Percentiles rank a stretch among this genome's conserved stretches.
Evolutionary conservation across 495 filamentous ascomycete genomes (phyloP).

Genomic region (Hypomontagnella submonticulosa): DNA sequence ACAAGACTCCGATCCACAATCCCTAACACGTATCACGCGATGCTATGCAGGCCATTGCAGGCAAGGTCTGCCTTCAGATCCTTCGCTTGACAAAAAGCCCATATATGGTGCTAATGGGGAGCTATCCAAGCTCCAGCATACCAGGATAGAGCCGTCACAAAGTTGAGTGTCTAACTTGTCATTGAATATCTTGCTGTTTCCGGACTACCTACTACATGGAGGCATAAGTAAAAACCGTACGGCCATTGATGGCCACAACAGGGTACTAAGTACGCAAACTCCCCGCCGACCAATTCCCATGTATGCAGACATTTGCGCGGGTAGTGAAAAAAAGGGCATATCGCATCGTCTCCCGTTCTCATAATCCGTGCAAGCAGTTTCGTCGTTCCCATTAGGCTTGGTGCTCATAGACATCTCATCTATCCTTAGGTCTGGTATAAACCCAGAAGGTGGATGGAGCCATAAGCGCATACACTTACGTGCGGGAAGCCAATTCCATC

Average conservation of each 20-base stretch:
- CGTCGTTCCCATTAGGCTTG: slow-evolving; percentile 9
- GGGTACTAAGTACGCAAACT: slow-evolving; percentile 29
- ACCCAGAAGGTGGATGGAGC: neutral
- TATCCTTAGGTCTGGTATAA: neutral
- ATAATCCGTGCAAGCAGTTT: slow-evolving; percentile 37
- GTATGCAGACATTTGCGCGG: slow-evolving; percentile 28
- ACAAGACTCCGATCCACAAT: too few relatives aligned
- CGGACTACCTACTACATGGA: slow-evolving; percentile 12
- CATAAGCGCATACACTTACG: neutral
- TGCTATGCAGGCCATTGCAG: too few relatives aligned
- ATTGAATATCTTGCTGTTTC: slow-evolving; percentile 26
- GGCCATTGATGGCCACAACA: neutral
- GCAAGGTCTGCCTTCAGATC: too few relatives aligned
- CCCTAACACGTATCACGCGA: too few relatives aligned
- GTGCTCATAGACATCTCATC: neutral
- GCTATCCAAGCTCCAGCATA: too few relatives aligned
- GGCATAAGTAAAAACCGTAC: slow-evolving; percentile 15
- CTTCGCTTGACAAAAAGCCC: too few relatives aligned
- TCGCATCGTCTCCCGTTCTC: slow-evolving; percentile 40
- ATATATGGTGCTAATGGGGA: too few relatives aligned
- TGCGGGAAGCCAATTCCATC: slow-evolving; percentile 9
- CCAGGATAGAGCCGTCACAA: too few relatives aligned
- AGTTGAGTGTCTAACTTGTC: slow-evolving; percentile 25
- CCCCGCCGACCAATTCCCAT: slow-evolving; percentile 33
- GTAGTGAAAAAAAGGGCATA: slow-evolving; percentile 26